Evolutionary conservation across 225 moss, liverwort and hornwort species (phyloP).

Genomic region (Rhytidiadelphus loreus): DNA sequence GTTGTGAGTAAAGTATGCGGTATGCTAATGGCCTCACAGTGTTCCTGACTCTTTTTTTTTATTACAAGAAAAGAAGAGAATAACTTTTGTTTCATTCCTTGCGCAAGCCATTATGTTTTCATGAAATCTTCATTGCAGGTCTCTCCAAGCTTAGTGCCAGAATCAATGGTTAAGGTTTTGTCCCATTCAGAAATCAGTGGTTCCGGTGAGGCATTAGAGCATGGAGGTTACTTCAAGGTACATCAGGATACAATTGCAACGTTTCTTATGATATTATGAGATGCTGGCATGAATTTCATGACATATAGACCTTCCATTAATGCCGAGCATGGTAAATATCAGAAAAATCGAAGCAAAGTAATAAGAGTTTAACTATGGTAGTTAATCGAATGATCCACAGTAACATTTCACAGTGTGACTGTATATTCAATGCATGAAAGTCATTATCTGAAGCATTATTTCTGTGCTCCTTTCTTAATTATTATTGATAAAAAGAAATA

Average conservation of each 20-base stretch:
- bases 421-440: neutral
- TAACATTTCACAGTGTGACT: neutral
- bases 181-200: conserved; percentile 45
- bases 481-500: neutral
- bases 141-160: conserved; percentile 18
- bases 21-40: neutral
- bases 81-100: neutral
- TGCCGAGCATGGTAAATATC: neutral
- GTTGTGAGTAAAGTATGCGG: neutral
- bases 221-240: conserved; percentile 89
- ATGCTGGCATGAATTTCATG: neutral
- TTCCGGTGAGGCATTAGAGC: conserved; percentile 44
- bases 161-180: conserved; percentile 23
- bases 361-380: neutral
- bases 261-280: neutral
- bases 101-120: neutral
- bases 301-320: neutral
- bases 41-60: neutral
- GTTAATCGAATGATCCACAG: neutral
- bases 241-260: neutral
- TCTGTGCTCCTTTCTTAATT: neutral
- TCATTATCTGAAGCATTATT: neutral
- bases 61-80: neutral
- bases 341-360: neutral
- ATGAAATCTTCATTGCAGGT: conserved; percentile 24